phyloP scores from a whole-genome alignment of 2,329 filamentous ascomycete species.

The Colletotrichum trifolii region DNA sequence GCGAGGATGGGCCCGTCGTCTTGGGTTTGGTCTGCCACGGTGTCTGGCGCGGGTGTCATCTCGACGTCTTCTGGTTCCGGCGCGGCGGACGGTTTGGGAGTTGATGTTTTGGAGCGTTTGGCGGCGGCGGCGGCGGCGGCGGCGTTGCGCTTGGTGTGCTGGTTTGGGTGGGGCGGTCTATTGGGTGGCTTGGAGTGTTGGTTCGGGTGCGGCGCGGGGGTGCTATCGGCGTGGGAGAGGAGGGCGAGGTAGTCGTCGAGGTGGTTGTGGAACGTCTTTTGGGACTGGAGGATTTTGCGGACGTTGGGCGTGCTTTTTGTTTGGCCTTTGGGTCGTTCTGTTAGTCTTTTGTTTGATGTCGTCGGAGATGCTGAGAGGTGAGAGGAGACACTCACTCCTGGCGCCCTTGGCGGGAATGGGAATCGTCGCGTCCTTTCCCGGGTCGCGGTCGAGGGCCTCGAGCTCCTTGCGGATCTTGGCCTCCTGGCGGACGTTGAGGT shows the following conservation, averaged over 20 bases:
- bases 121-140: slow-evolving; percentile 21
- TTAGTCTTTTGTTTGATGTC: slow-evolving; percentile 1
- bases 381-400: slow-evolving; percentile 49
- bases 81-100: slow-evolving; percentile 17
- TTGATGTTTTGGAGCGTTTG: slow-evolving; percentile 34
- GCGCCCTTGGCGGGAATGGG: slow-evolving; percentile 69
- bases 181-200: slow-evolving; percentile 42
- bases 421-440: slow-evolving; percentile 77
- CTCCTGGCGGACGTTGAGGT: slow-evolving; percentile 84
- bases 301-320: slow-evolving; percentile 75
- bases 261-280: slow-evolving; percentile 87
- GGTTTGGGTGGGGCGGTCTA: slow-evolving; percentile 34
- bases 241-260: slow-evolving; percentile 82
- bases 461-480: slow-evolving; percentile 85
- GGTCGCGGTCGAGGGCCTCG: slow-evolving; percentile 84
- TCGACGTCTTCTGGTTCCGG: slow-evolving; percentile 45
- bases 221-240: slow-evolving; percentile 56
- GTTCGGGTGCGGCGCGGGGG: slow-evolving; percentile 41
- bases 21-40: neutral
- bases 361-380: neutral
- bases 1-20: slow-evolving; percentile 45
- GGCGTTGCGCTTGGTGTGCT: slow-evolving; percentile 37
- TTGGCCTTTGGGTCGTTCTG: slow-evolving; percentile 45
- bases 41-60: slow-evolving; percentile 52
- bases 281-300: slow-evolving; percentile 80